phyloP scores from a whole-genome alignment of 768 basidiomycete genomes.

The Gymnopilus junonius region DNA sequence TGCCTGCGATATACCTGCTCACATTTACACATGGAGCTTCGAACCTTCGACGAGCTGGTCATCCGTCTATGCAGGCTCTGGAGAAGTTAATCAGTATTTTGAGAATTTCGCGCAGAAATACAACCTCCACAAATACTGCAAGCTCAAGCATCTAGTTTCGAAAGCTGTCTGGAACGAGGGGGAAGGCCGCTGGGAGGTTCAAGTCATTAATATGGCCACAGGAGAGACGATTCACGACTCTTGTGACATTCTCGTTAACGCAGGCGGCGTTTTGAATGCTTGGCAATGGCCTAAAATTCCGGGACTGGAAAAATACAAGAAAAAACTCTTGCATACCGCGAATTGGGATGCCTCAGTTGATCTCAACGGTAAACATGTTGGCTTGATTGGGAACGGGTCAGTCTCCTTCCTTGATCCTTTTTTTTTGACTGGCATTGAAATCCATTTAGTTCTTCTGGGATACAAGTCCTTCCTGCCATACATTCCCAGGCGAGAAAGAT shows the following conservation, averaged over 20 bases:
- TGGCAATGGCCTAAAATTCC: constrained; percentile 45
- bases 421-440: neutral
- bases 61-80: constrained; percentile 33
- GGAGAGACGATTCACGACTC: constrained; percentile 23
- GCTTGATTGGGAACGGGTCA: constrained; percentile 43
- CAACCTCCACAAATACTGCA: constrained; percentile 34
- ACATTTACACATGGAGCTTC: constrained; percentile 37
- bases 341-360: constrained; percentile 32
- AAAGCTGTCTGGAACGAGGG: constrained; percentile 34
- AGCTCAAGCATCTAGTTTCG: constrained; percentile 29
- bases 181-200: constrained; percentile 32
- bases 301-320: constrained; percentile 37
- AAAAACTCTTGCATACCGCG: constrained; percentile 40
- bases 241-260: constrained; percentile 40
- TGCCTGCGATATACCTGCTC: constrained; percentile 34
- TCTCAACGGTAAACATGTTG: constrained; percentile 40
- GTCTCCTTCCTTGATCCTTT: neutral
- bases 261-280: constrained; percentile 36
- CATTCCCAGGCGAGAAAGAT: constrained; percentile 38
- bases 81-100: constrained; percentile 36
- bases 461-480: constrained; percentile 39
- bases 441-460: constrained; percentile 32
- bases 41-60: constrained; percentile 39
- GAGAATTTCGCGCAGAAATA: constrained; percentile 32
- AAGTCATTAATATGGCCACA: constrained; percentile 24